A percentile compares a stretch with the other conserved stretches of the same genome.
phyloP scores from a whole-genome alignment of 228 moss, liverwort and hornwort species.

The Sphagnum fallax region DNA sequence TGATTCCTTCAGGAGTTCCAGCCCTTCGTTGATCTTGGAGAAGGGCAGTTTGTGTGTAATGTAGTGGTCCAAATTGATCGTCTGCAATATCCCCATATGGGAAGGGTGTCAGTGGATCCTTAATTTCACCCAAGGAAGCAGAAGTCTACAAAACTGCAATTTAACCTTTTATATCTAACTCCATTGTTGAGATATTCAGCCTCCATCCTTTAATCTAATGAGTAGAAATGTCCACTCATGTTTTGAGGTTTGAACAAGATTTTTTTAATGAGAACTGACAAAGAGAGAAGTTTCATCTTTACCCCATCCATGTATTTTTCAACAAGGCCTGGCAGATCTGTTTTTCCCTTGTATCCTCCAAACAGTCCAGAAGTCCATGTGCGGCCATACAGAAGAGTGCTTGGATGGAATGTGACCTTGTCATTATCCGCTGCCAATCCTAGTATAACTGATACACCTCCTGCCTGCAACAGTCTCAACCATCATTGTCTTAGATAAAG shows the following conservation, averaged over 20 bases:
- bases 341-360: conserved; percentile 32
- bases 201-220: too few relatives aligned
- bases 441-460: conserved; percentile 32
- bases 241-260: not conserved
- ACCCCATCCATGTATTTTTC: conserved; percentile 31
- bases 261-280: not conserved
- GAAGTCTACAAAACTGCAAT: not conserved
- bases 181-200: too few relatives aligned
- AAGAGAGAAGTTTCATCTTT: not conserved
- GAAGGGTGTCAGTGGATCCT: not conserved
- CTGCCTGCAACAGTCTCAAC: conserved; percentile 14
- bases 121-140: not conserved
- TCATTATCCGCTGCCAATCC: conserved; percentile 28
- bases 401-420: conserved; percentile 29
- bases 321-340: conserved; percentile 33
- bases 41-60: conserved; percentile 41
- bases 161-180: too few relatives aligned
- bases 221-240: too few relatives aligned
- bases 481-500: not conserved
- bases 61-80: conserved; percentile 36
- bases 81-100: conserved; percentile 6
- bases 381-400: conserved; percentile 21
- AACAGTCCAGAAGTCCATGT: conserved; percentile 47
- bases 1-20: conserved; percentile 22
- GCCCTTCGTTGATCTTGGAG: conserved; percentile 28